Conservation (phyloP, 768 basidiomycete species). For the Tricholoma furcatifolium region DNA sequence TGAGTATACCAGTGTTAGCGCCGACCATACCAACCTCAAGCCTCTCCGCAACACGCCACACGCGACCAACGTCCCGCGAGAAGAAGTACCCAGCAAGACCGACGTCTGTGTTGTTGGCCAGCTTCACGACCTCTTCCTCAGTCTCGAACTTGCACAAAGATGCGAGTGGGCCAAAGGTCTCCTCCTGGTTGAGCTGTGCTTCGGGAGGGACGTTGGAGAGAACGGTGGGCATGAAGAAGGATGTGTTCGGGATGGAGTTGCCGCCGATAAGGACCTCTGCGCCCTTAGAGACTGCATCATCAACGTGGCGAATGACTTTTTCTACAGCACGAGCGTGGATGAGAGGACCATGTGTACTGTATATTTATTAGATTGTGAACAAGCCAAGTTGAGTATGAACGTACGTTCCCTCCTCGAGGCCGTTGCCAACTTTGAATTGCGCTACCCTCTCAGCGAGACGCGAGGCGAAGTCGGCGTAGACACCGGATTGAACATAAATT, state of each 20-base stretch:
- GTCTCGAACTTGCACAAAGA: constrained; percentile 88
- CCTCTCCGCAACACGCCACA: constrained; percentile 93
- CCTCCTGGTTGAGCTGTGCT: constrained; percentile 72
- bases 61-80: constrained; percentile 77
- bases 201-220: constrained; percentile 76
- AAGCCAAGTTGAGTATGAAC: constrained; percentile 21
- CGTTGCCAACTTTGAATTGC: constrained; percentile 85
- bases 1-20: constrained; percentile 77
- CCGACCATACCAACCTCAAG: constrained; percentile 94
- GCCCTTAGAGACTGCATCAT: constrained; percentile 83
- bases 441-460: constrained; percentile 82
- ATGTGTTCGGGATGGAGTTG: constrained; percentile 52
- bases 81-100: constrained; percentile 97
- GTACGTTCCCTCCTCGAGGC: constrained; percentile 74
- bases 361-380: neutral
- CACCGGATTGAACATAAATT: constrained; percentile 86
- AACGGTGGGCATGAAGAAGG: constrained; percentile 87
- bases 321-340: constrained; percentile 84
- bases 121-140: constrained; percentile 85
- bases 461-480: constrained; percentile 92
- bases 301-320: constrained; percentile 84
- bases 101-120: constrained; percentile 81
- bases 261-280: constrained; percentile 93
- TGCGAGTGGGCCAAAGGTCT: constrained; percentile 95
- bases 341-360: constrained; percentile 90